Percentiles rank a stretch among this genome's conserved stretches.
phyloP scores from a whole-genome alignment of 345 rosid species.

The Rhodamnia rubescens region DNA sequence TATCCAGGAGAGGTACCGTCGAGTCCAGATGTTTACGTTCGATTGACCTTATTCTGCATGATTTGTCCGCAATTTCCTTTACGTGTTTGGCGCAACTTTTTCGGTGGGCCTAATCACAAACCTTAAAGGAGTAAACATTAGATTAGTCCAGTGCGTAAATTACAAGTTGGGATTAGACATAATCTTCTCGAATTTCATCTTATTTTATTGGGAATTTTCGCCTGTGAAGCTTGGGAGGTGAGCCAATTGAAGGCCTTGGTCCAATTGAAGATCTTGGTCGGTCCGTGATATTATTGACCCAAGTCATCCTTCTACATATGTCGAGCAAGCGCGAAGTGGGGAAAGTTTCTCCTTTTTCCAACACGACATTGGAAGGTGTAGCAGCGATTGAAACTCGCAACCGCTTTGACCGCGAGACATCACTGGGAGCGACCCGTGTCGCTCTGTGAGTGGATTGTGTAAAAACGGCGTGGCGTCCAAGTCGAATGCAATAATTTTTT shows the following conservation, averaged over 20 bases:
- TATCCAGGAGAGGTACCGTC: not conserved
- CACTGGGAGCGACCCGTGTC: no score
- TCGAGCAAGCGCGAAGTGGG: not conserved
- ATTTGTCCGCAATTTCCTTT: not conserved
- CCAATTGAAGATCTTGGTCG: not conserved
- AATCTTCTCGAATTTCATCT: not conserved
- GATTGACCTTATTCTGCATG: not conserved
- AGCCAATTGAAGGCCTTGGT: not conserved
- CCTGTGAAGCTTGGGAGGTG: not conserved
- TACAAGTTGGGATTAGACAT: not conserved
- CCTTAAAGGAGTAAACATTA: not conserved
- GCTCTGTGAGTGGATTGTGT: no score
- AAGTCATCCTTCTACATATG: not conserved
- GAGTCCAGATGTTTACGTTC: not conserved
- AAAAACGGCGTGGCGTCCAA: no score
- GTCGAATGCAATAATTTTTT: no score
- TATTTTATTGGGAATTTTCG: not conserved
- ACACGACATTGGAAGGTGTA: no score
- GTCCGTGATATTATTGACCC: not conserved
- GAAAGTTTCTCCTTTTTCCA: no score
- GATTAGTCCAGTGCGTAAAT: not conserved
- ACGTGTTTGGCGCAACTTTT: not conserved
- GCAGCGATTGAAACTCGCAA: no score
- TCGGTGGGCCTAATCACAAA: not conserved
- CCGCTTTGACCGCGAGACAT: no score